These are phyloP conservation scores for Tylopilus plumbeoviolaceoides DNA, from an alignment of 768 basidiomycete species.

Conservation along the genomic window DNA sequence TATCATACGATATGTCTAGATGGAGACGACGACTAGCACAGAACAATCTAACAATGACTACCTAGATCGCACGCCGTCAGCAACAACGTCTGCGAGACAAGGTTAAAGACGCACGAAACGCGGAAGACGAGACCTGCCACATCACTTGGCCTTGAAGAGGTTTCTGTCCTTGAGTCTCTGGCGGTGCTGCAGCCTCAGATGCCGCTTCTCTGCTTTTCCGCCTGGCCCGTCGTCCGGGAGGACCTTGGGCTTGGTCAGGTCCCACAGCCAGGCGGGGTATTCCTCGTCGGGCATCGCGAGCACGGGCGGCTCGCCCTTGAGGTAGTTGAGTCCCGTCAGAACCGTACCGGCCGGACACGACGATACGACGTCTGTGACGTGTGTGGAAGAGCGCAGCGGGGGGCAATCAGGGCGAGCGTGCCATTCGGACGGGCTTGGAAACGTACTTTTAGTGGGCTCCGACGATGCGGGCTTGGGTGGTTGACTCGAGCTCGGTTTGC, in stretches of 20 bases:
- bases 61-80: background rate
- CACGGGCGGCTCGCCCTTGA: constrained; percentile 78
- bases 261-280: constrained; percentile 92
- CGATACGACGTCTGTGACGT: constrained; percentile 34
- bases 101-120: background rate
- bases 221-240: constrained; percentile 71
- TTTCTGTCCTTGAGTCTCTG: constrained; percentile 77
- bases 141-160: constrained; percentile 77
- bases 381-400: background rate
- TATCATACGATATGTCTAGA: background rate
- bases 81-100: background rate
- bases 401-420: background rate
- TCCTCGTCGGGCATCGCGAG: constrained; percentile 75
- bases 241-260: constrained; percentile 55
- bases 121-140: no score
- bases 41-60: background rate
- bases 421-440: background rate
- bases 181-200: constrained; percentile 57
- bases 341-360: constrained; percentile 72
- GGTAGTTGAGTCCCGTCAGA: constrained; percentile 74
- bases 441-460: constrained; percentile 21
- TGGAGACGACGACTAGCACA: background rate
- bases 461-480: constrained; percentile 1
- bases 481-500: background rate
- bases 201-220: constrained; percentile 55